Evolutionary conservation across 768 basidiomycete genomes (phyloP), one percentile per base, ranked within the genome.

Genomic region (Leccinum imitatum): DNA sequence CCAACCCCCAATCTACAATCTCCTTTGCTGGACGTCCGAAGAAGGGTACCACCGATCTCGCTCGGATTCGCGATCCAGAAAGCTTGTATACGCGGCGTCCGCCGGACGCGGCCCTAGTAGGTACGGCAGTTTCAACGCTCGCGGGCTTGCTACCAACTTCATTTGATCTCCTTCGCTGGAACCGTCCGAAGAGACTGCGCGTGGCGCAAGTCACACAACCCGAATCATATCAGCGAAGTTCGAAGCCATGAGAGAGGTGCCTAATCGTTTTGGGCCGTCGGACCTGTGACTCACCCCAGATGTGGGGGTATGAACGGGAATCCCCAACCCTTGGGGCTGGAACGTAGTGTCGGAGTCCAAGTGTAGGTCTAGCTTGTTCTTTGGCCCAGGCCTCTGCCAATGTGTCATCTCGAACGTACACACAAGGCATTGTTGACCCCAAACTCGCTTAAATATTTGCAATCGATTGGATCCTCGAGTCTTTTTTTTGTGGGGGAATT

Each of bases 11-110:
- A 14, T 37, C 4, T 11, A 35, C 5, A 35, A 37, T 65, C 66
- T 76, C 71, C 73, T 83, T 84, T 51, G 71, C 69, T 30, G 79
- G 77, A 68, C 80, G 27, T 30, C 8, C 31, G 31, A 33, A 33
- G 31, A 33, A 5, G 33, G 33, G 10, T 35, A 35, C 11, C 11
- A 33, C 31, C 31, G 11, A 33, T 33, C 31, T 31, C 31, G 31
- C 11, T 35, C 13, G 33, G 13, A 2, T 13, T 44, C 10, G 41
- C 41, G 82, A 67, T 0, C n/a, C n/a, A 19, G 41, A 44, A 41
- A n/a, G n/a, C 41, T 44, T n/a, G n/a, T 44, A 10, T 39, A 39
- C 37, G 8, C 37, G 37, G 37, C 37, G 15, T 39, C 39, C 8
- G 15, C 17, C 41, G n/a, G 41, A 44, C n/a, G 41, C 41, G 41